phyloP scores from a whole-genome alignment of 805 yeast genomes.

The Kodamaea fukazawae region DNA sequence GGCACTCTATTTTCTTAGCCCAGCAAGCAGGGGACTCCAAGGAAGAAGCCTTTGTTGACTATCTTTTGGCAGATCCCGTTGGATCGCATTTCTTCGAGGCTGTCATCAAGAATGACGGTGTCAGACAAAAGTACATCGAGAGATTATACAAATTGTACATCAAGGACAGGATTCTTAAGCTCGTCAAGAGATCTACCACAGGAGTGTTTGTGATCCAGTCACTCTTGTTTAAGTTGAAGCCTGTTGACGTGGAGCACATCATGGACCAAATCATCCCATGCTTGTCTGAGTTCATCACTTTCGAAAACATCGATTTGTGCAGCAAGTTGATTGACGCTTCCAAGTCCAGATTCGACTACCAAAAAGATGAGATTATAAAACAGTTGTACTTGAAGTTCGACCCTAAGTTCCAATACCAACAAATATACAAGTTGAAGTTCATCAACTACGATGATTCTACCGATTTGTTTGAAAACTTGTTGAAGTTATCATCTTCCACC shows the following conservation, averaged over 20 bases:
- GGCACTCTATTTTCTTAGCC: constrained; percentile 59
- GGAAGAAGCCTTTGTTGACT: constrained; percentile 81
- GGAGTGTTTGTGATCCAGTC: constrained; percentile 80
- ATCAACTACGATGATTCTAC: constrained; percentile 34
- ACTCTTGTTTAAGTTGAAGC: constrained; percentile 60
- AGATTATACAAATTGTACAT: constrained; percentile 70
- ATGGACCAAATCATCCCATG: constrained; percentile 66
- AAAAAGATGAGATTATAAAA: constrained; percentile 56
- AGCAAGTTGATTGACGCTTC: constrained; percentile 67
- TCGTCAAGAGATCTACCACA: constrained; percentile 78
- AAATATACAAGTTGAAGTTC: constrained; percentile 9
- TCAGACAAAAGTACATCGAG: constrained; percentile 63
- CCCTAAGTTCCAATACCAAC: constrained; percentile 21
- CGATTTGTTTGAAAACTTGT: constrained; percentile 64
- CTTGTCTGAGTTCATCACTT: constrained; percentile 54
- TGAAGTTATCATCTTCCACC: constrained; percentile 66
- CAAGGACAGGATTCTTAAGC: constrained; percentile 66
- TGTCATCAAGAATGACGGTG: constrained; percentile 57
- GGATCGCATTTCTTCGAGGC: constrained; percentile 90
- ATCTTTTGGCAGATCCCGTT: constrained; percentile 79
- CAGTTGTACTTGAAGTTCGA: constrained; percentile 41
- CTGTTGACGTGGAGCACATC: constrained; percentile 59
- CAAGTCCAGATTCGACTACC: constrained; percentile 51
- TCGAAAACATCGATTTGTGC: constrained; percentile 70
- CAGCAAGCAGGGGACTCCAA: constrained; percentile 52